These are phyloP conservation scores for Amanita muscaria DNA, from an alignment of 768 basidiomycete genomes.

Conservation along the genomic window DNA sequence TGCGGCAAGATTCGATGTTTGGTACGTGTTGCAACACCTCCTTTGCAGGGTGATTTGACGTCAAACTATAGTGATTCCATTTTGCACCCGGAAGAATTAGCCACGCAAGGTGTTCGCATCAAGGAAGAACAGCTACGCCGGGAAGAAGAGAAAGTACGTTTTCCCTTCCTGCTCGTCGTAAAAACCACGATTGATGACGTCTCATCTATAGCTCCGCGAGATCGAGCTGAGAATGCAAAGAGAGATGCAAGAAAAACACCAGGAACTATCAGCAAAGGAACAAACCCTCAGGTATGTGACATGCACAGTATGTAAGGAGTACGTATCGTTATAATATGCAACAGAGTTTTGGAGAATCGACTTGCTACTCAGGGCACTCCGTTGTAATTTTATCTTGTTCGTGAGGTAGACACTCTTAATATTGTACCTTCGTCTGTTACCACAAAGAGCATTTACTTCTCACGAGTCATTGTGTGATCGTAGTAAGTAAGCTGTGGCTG, in stretches of 20 bases:
- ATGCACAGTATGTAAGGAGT: background rate
- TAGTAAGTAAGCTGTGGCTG: too few relatives aligned
- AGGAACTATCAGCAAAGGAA: constrained; percentile 82
- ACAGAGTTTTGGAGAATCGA: constrained; percentile 24
- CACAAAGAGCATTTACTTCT: too few relatives aligned
- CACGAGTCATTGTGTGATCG: too few relatives aligned
- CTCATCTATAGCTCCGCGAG: constrained; percentile 64
- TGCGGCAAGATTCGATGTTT: constrained; percentile 50
- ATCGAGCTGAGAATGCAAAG: constrained; percentile 80
- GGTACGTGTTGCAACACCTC: constrained; percentile 23
- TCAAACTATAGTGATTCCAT: constrained; percentile 43
- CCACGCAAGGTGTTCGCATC: constrained; percentile 75
- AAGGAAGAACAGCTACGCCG: constrained; percentile 87
- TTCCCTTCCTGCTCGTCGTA: constrained; percentile 5
- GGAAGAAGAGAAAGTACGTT: constrained; percentile 70
- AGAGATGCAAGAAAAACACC: constrained; percentile 81
- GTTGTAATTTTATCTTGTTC: too few relatives aligned
- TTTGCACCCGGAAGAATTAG: constrained; percentile 80
- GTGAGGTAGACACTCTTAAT: too few relatives aligned
- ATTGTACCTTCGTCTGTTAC: too few relatives aligned
- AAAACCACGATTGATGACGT: constrained; percentile 3
- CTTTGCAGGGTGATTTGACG: background rate
- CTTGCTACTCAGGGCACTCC: constrained; percentile 17
- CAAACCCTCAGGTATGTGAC: constrained; percentile 55
- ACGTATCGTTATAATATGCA: background rate